Evolutionary conservation across 1,284 basidiomycete species (phyloP), one percentile per base, ranked within the genome.

Genomic region (Leccinum pachyderme): DNA sequence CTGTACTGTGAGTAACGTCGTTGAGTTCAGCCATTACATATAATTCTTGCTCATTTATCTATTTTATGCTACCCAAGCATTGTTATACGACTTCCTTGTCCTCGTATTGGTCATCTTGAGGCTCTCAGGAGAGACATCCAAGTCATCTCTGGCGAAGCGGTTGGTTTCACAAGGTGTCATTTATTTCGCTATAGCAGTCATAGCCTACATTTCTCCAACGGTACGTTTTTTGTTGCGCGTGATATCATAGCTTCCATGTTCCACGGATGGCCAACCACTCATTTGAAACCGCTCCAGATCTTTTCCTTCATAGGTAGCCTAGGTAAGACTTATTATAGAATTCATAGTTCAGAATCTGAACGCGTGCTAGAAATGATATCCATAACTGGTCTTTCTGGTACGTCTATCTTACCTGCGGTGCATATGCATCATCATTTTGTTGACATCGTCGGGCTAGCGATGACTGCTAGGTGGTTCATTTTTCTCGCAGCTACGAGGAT

Each of bases 1-100:
- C 6, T 61, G 2, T 66, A 67, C 37, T 25, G 64, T 66, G 25
- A 48, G 65, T 50, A 2, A 29, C 7, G 4, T 25, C 5, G 9
- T 37, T 28, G 9, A 15, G 1, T 31, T 51, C n/a, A n/a, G n/a
- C n/a, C n/a, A n/a, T n/a, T n/a, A n/a, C n/a, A n/a, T n/a, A n/a
- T n/a, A 3, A 13, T 2, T 25, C 8, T 3, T 5, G 18, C 32
- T 25, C 44, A 28, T 51, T 54, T 28, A 48, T 31, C 28, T 18
- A 18, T 11, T 7, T 32, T 35, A 13, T 15, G 28, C 2, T 22
- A 28, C 1, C 28, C 13, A 51, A 66, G 66, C 52, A 12, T 35
- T 67, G 47, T 49, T 27, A 13, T 67, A 55, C 18, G 65, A 69
- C 29, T 49, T 58, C 7, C 2, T 55, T 6, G 45, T 66, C 25